phyloP scores from a whole-genome alignment of 129 eudicot species.

The Artemisia tridentata region DNA sequence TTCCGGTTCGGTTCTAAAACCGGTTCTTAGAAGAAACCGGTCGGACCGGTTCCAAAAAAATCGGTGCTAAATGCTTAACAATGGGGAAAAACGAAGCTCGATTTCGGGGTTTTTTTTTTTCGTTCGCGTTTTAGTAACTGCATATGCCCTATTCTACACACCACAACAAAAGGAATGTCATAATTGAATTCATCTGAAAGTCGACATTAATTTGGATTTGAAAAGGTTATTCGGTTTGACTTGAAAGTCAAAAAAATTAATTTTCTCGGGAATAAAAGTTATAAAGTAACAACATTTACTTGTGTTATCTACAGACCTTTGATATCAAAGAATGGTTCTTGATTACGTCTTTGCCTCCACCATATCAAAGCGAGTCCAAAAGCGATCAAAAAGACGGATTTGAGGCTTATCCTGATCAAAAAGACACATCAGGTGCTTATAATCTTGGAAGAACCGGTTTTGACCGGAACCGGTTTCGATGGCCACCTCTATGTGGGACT shows the following conservation, averaged over 20 bases:
- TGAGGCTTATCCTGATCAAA: slow-evolving; percentile 57
- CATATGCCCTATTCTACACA: neutral
- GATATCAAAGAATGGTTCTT: slow-evolving; percentile 47
- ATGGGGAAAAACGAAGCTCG: too few species aligned
- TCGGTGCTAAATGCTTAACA: too few species aligned
- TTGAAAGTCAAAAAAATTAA: slow-evolving; percentile 10
- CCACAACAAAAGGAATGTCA: neutral
- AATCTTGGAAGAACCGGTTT: too few species aligned
- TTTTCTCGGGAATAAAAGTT: neutral
- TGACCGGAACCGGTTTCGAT: too few species aligned
- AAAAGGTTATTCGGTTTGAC: slow-evolving; percentile 1
- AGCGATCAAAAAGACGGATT: slow-evolving; percentile 43
- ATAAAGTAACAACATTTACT: neutral
- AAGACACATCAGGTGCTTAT: too few species aligned
- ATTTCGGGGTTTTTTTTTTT: too few species aligned
- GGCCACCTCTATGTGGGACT: too few species aligned
- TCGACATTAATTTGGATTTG: neutral
- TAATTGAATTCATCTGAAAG: neutral
- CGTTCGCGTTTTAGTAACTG: neutral
- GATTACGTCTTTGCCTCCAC: slow-evolving; percentile 48
- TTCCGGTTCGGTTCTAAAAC: too few species aligned
- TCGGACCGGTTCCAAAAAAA: too few species aligned
- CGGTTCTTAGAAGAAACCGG: too few species aligned
- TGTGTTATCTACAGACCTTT: slow-evolving; percentile 48
- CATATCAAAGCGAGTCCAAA: slow-evolving; percentile 47